Conservation (phyloP, 2,329 filamentous ascomycete species). For the Dactylellina cionopaga region DNA sequence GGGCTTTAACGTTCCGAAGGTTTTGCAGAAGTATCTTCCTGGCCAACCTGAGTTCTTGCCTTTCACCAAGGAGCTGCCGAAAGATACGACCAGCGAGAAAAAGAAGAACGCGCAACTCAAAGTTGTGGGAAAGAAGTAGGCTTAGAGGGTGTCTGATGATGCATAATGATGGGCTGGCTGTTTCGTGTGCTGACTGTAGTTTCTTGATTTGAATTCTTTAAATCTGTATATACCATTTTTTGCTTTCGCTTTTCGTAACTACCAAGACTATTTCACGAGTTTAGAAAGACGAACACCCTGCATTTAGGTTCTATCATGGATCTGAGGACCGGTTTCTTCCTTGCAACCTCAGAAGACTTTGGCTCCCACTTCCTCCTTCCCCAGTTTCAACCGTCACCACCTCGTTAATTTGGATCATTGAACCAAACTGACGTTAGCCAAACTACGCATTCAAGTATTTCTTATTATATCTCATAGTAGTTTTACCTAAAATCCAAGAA, state of each 20-base stretch:
- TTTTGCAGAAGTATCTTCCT: slow-evolving; percentile 87
- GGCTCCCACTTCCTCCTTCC: no score
- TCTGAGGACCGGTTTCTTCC: no score
- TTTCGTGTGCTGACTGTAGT: no score
- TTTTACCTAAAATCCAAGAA: no score
- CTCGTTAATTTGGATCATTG: no score
- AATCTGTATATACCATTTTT: slow-evolving; percentile 42
- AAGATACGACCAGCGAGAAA: slow-evolving; percentile 74
- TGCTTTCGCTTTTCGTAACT: slow-evolving; percentile 4
- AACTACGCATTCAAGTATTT: no score
- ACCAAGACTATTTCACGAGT: no score
- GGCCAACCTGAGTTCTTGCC: slow-evolving; percentile 89
- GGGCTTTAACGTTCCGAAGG: slow-evolving; percentile 82
- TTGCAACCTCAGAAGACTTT: no score
- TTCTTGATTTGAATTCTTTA: background rate
- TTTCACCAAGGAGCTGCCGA: slow-evolving; percentile 84
- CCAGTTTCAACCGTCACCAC: no score
- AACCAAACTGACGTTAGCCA: no score
- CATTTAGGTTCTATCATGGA: no score
- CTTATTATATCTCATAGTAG: no score
- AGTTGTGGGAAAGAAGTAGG: slow-evolving; percentile 48
- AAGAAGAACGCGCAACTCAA: slow-evolving; percentile 59
- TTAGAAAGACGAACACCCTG: background rate
- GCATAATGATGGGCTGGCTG: background rate
- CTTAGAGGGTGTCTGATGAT: background rate